Conservation (phyloP, 257 asterid genomes). For the Solanum dulcamara region DNA sequence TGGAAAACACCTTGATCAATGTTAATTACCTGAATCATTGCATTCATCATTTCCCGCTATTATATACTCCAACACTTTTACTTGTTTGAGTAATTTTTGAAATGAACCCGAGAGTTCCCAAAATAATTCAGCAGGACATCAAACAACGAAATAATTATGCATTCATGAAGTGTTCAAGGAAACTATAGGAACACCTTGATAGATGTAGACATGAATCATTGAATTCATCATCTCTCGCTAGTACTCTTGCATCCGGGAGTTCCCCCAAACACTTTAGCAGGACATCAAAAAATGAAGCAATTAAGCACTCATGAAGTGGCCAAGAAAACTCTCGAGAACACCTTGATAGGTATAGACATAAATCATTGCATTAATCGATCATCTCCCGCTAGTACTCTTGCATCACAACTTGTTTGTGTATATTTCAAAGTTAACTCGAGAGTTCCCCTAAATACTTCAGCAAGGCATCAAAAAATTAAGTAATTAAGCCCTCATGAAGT, state of each 20-base stretch:
- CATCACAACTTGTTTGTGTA: not conserved
- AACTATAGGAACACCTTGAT: not conserved
- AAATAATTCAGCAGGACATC: not conserved
- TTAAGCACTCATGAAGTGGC: too few relatives aligned
- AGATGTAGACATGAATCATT: not conserved
- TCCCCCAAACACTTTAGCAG: too few relatives aligned
- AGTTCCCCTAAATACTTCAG: not conserved
- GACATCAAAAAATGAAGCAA: too few relatives aligned
- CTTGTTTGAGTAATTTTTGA: not conserved
- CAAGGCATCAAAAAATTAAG: not conserved
- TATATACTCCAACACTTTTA: not conserved
- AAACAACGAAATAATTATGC: not conserved
- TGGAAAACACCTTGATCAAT: too few relatives aligned
- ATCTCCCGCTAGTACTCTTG: not conserved
- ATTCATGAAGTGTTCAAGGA: not conserved
- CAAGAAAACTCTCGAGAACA: too few relatives aligned
- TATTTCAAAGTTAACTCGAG: not conserved
- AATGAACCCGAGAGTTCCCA: not conserved
- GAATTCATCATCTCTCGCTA: too few relatives aligned
- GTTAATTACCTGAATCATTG: too few relatives aligned
- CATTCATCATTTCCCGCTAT: too few relatives aligned
- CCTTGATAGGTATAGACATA: too few relatives aligned
- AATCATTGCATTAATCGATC: too few relatives aligned
- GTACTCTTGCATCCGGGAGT: too few relatives aligned
- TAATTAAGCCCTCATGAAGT: conserved; percentile 9